These are phyloP conservation scores for Coprinopsis sp. DNA, from an alignment of 768 basidiomycete genomes.

Conservation along the genomic window DNA sequence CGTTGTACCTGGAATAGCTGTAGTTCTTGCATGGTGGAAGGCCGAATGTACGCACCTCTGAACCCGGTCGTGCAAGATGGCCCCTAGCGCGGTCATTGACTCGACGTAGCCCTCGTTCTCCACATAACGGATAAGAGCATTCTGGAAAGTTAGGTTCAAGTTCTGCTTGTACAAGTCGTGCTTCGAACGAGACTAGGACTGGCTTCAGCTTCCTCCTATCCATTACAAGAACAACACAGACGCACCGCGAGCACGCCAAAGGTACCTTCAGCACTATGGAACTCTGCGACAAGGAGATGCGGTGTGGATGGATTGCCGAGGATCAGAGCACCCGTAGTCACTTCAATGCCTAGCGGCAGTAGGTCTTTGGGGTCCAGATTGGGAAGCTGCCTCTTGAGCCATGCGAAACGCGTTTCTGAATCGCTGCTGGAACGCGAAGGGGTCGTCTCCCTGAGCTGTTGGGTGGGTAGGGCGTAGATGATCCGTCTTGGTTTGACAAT, in stretches of 20 bases:
- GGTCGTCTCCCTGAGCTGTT: conserved; percentile 22
- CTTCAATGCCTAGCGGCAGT: conserved; percentile 78
- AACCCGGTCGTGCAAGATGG: conserved; percentile 52
- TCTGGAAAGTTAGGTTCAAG: conserved; percentile 65
- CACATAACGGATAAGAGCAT: conserved; percentile 58
- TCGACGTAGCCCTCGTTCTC: conserved; percentile 75
- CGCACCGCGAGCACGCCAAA: conserved; percentile 74
- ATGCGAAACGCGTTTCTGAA: conserved; percentile 42
- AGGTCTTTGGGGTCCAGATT: conserved; percentile 75
- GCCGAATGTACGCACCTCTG: conserved; percentile 33
- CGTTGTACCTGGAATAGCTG: conserved; percentile 25
- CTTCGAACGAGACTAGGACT: conserved; percentile 66
- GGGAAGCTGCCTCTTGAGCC: conserved; percentile 61
- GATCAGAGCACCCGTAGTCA: conserved; percentile 76
- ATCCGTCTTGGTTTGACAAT: conserved; percentile 23
- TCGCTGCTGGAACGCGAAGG: conserved; percentile 28
- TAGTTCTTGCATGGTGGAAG: not conserved
- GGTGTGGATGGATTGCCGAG: conserved; percentile 86
- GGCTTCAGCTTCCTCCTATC: conserved; percentile 2
- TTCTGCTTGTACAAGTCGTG: conserved; percentile 82
- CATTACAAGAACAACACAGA: conserved; percentile 6
- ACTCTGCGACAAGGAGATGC: conserved; percentile 76
- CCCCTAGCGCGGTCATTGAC: conserved; percentile 63
- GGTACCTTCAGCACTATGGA: conserved; percentile 70
- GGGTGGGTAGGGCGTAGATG: conserved; percentile 26